Evolutionary conservation across 805 yeast species (phyloP).

Genomic region (Wickerhamomyces queroliae): DNA sequence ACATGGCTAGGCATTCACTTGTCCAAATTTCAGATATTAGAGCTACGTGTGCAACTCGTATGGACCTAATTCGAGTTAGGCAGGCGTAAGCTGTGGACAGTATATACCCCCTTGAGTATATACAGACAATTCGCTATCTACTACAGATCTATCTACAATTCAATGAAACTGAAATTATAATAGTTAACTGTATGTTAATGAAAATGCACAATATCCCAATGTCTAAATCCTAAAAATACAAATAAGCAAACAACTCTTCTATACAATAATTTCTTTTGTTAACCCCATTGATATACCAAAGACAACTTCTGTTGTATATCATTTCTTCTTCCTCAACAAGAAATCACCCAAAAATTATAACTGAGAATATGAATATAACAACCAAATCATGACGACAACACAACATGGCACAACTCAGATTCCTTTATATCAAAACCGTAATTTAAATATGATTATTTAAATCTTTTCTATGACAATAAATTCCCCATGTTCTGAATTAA

Average conservation of each 20-base stretch:
- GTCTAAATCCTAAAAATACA: constrained; percentile 17
- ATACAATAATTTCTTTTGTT: constrained; percentile 6
- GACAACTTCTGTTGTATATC: neutral
- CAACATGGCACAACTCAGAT: neutral
- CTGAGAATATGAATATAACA: no score
- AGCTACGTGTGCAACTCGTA: no score
- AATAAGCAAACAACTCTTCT: constrained; percentile 16
- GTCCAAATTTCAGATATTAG: no score
- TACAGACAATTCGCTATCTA: no score
- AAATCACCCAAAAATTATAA: no score
- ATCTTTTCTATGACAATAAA: neutral
- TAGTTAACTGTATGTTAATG: constrained; percentile 1
- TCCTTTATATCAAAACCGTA: neutral
- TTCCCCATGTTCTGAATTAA: constrained; percentile 1
- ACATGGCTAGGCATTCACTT: no score
- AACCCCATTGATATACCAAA: neutral
- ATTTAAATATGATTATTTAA: neutral
- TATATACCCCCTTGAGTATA: no score
- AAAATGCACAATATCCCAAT: constrained; percentile 15
- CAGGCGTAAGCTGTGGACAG: no score
- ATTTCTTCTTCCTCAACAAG: neutral
- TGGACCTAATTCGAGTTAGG: no score
- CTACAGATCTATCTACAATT: no score
- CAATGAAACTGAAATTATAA: no score
- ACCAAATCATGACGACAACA: no score